These are phyloP conservation scores for Fusarium buxicola DNA, from an alignment of 2,329 filamentous ascomycete species.

Conservation along the genomic window DNA sequence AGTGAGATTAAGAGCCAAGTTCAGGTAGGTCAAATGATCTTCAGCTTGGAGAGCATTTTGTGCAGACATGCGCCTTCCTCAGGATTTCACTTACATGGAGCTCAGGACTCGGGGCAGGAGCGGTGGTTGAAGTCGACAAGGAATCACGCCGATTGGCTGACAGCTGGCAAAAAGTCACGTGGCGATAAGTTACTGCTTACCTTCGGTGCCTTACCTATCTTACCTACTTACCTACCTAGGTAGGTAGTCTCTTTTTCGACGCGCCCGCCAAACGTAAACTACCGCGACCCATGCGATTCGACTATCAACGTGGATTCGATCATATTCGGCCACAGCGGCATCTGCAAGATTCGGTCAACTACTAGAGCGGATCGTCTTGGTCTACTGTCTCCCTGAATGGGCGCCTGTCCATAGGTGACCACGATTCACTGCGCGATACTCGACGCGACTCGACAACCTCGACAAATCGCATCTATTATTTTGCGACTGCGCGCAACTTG, in stretches of 20 bases:
- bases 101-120: background rate
- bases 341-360: slow-evolving; percentile 11
- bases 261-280: slow-evolving; percentile 37
- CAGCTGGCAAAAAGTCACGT: slow-evolving; percentile 18
- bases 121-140: slow-evolving; percentile 25
- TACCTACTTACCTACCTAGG: too few species aligned
- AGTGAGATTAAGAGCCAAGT: background rate
- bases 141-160: slow-evolving; percentile 14
- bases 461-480: background rate
- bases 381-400: slow-evolving; percentile 8
- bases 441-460: slow-evolving; percentile 11
- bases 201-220: background rate
- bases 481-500: slow-evolving; percentile 18
- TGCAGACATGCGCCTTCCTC: slow-evolving; percentile 3
- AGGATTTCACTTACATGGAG: background rate
- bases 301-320: slow-evolving; percentile 27
- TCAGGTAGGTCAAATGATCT: background rate
- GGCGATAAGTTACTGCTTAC: slow-evolving; percentile 20
- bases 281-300: slow-evolving; percentile 35
- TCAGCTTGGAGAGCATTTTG: background rate
- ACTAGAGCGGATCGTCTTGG: background rate
- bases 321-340: slow-evolving; percentile 22
- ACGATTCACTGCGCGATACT: slow-evolving; percentile 17
- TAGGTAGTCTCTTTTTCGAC: slow-evolving; percentile 33
- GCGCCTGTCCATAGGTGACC: slow-evolving; percentile 3